Percentiles rank a stretch among this genome's conserved stretches.
phyloP scores from a whole-genome alignment of 176 grass and related monocot genomes.

The Eleusine coracana region DNA sequence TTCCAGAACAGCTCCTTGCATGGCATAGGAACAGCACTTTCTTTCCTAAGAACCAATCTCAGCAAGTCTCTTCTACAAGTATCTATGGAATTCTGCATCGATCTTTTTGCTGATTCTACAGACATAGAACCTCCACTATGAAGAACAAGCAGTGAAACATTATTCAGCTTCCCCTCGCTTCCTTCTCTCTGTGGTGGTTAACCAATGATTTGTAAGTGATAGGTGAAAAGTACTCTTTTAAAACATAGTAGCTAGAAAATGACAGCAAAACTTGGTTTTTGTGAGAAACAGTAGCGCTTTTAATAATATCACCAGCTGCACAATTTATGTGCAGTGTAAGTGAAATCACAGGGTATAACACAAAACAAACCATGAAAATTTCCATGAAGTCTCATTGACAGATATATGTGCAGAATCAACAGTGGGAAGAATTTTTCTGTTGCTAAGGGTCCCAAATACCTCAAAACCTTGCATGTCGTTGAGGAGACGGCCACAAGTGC shows the following conservation, averaged over 20 bases:
- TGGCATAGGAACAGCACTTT: slow-evolving; percentile 55
- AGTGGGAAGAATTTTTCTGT: neutral
- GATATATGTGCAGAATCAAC: neutral
- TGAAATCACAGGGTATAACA: neutral
- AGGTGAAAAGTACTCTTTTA: neutral
- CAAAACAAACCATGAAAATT: neutral
- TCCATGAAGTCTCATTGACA: neutral
- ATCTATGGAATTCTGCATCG: slow-evolving; percentile 32
- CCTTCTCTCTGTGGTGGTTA: slow-evolving; percentile 56
- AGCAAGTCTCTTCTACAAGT: slow-evolving; percentile 52
- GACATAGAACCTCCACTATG: slow-evolving; percentile 47
- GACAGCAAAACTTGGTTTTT: neutral
- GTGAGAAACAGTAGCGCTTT: neutral
- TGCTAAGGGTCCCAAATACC: slow-evolving; percentile 35
- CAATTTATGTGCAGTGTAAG: neutral
- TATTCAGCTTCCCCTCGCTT: slow-evolving; percentile 66
- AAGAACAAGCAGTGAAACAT: slow-evolving; percentile 44
- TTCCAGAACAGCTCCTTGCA: slow-evolving; percentile 94
- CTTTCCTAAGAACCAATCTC: slow-evolving; percentile 55
- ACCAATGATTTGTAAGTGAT: neutral
- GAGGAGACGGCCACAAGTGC: slow-evolving; percentile 64
- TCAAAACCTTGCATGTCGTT: slow-evolving; percentile 61
- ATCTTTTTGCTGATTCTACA: slow-evolving; percentile 41
- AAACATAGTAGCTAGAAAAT: neutral
- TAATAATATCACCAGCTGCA: neutral